These are phyloP conservation scores for Candida nitratophila DNA, from an alignment of 805 yeast genomes.

Conservation along the genomic window DNA sequence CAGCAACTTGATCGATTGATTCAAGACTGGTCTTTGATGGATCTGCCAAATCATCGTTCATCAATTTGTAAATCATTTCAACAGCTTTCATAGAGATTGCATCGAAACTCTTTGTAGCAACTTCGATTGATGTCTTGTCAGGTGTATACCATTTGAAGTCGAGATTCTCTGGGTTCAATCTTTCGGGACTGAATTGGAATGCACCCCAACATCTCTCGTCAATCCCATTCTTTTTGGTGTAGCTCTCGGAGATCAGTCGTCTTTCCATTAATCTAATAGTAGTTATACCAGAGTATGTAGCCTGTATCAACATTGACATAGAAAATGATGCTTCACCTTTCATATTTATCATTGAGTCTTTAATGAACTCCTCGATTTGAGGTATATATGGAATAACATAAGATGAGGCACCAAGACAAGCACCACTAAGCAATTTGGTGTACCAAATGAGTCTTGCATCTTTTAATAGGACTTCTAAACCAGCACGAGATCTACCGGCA, in stretches of 20 bases:
- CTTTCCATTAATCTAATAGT: conserved; percentile 52
- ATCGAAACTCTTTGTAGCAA: conserved; percentile 56
- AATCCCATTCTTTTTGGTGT: conserved; percentile 27
- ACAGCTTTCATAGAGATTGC: conserved; percentile 38
- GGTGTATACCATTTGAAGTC: conserved; percentile 77
- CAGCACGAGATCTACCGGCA: conserved; percentile 69
- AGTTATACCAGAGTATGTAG: conserved; percentile 56
- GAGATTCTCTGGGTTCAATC: conserved; percentile 43
- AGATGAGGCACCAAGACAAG: conserved; percentile 60
- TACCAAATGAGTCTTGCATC: conserved; percentile 74
- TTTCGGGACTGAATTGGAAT: conserved; percentile 45
- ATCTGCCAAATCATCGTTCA: conserved; percentile 29
- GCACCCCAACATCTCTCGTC: conserved; percentile 69
- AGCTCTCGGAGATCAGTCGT: conserved; percentile 43
- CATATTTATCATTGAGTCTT: conserved; percentile 32
- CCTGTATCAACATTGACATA: conserved; percentile 52
- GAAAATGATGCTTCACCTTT: conserved; percentile 60
- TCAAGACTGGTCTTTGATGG: conserved; percentile 22
- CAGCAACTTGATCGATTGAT: conserved; percentile 16
- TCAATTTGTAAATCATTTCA: conserved; percentile 30
- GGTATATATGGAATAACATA: conserved; percentile 35
- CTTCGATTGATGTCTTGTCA: conserved; percentile 40
- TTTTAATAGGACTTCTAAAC: conserved; percentile 61
- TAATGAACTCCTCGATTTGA: conserved; percentile 41
- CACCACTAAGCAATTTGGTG: conserved; percentile 60